phyloP scores from a whole-genome alignment of 176 grass and related monocot genomes.

The Stipa capillata region DNA sequence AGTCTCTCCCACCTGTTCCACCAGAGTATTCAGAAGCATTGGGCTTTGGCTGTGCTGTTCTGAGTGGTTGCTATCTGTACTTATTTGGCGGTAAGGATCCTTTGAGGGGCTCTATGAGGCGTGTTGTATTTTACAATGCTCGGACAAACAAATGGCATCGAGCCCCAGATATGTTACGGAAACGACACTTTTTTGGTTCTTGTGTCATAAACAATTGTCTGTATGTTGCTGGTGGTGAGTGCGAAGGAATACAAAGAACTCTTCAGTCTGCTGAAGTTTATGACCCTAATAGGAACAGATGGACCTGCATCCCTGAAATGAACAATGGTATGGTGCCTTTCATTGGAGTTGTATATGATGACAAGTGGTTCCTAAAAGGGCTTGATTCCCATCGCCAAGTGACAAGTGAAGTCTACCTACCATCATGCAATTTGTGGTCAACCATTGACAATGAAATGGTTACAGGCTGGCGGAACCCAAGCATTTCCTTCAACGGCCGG shows the following conservation, averaged over 20 bases:
- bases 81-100: conserved; percentile 91
- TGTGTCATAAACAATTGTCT: no score
- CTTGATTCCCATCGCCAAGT: conserved; percentile 63
- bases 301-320: conserved; percentile 72
- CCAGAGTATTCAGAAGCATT: conserved; percentile 68
- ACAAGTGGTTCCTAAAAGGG: conserved; percentile 85
- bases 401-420: conserved; percentile 54
- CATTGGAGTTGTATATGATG: conserved; percentile 76
- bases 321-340: conserved; percentile 82
- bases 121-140: conserved; percentile 84
- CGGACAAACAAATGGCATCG: conserved; percentile 90
- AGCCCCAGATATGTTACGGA: conserved; percentile 83
- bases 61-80: conserved; percentile 78
- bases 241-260: conserved; percentile 71
- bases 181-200: no score
- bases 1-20: conserved; percentile 74
- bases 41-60: conserved; percentile 71
- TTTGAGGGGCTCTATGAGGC: conserved; percentile 71
- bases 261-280: conserved; percentile 76
- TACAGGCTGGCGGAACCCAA: conserved; percentile 75
- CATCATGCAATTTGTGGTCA: conserved; percentile 49
- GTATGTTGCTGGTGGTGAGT: conserved; percentile 84
- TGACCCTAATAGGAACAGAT: conserved; percentile 74
- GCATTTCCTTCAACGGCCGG: conserved; percentile 58
- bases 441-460: conserved; percentile 62